Evolutionary conservation across 768 basidiomycete genomes (phyloP), one percentile per base, ranked within the genome.

Genomic region (Dictyophora rubrovolvata): DNA sequence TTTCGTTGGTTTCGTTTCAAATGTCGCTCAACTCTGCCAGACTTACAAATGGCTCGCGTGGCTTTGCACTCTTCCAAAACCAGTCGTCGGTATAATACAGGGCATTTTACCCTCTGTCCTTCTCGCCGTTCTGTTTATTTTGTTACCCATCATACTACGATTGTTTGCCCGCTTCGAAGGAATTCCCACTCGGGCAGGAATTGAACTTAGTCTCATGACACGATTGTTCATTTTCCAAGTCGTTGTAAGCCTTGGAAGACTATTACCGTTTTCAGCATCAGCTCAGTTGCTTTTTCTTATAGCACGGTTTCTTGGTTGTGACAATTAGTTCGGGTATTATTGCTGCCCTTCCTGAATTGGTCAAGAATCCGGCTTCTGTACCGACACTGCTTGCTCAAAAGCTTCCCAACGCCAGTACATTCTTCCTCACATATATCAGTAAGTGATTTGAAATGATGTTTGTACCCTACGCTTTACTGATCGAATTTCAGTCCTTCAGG

Each of bases 251-350:
- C 4, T 36, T 49, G 21, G 28, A 12, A 36, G 12, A 1, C n/a
- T 35, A 35, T 22, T 35, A 56, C 17, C 14, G 14, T 1, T 21
- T 47, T 51, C 14, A 28, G n/a, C 10, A 42, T 12, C 42, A n/a
- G 52, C 37, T 46, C 16, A 17, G 37, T 62, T 28, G 14, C 51
- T 49, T n/a, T 42, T 37, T 20, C 72, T n/a, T 28, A 28, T 28
- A 96, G 88, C 89, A 98, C 72, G 91, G 90, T 1, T 99, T 98
- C 82, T 74, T 98, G 48, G 82, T 96, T 65, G 84, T 96, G 35
- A 89, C 93, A 0, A 69, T 98, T 34, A 78, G 83, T 35, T 87
- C 90, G 1, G 95, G 95, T 56, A 79, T 99, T 63, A 75, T 93
- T 58, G 76, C 85, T 3, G 79, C 93, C 0, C 73, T 96, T 2